Conservation (phyloP, 345 rosid species). For the Populus pruinosa region DNA sequence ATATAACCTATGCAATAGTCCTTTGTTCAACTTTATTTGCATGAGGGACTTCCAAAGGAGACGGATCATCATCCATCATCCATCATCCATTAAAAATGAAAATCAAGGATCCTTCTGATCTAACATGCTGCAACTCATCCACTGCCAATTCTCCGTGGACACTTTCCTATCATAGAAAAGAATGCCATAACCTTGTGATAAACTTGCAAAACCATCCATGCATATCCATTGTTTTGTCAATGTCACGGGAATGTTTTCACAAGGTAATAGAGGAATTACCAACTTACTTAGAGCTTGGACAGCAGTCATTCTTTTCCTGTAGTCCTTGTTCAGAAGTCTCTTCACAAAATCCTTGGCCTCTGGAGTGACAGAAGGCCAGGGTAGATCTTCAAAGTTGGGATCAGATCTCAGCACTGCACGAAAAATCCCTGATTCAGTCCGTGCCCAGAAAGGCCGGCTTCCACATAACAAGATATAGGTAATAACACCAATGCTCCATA, state of each 20-base stretch:
- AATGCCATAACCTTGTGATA: neutral
- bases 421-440: constrained; percentile 95
- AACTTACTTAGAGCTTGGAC: constrained; percentile 85
- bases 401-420: constrained; percentile 92
- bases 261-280: neutral
- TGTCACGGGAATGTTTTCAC: neutral
- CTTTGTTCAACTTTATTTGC: neutral
- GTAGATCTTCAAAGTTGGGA: constrained; percentile 82
- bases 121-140: neutral
- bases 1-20: neutral
- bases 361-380: constrained; percentile 85
- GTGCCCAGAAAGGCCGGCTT: constrained; percentile 92
- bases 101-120: neutral
- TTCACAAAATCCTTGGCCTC: constrained; percentile 88
- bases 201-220: neutral
- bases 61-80: neutral
- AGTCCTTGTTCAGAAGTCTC: constrained; percentile 92
- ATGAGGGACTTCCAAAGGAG: neutral
- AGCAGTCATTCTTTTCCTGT: constrained; percentile 96
- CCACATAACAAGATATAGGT: constrained; percentile 90
- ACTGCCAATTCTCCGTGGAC: neutral
- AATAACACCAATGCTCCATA: constrained; percentile 98
- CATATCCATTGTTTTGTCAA: neutral
- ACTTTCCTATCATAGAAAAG: neutral
- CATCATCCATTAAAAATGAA: neutral